Evolutionary conservation across 805 yeast species (phyloP), one percentile per base, ranked within the genome.

Genomic region (Kregervanrija pseudodelftensis): DNA sequence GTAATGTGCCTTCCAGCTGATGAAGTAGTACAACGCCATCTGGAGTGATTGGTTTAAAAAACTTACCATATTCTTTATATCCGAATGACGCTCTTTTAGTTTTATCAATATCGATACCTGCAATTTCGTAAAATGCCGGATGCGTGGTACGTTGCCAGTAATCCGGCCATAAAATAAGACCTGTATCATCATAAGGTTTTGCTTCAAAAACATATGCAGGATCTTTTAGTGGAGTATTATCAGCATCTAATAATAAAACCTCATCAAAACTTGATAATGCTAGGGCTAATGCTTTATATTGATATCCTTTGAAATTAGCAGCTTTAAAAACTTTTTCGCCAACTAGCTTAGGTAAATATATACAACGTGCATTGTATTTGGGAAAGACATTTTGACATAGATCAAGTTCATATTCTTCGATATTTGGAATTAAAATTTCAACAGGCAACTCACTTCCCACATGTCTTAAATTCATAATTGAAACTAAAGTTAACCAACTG

Each of bases 381-480:
- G 90, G 88, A 49, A 85, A 70, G 1, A 82, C 65, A 3, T 63
- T 61, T 4, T 73, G 73, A 60, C 95, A 87, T 36, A 83, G 66
- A 40, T 80, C 82, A 14, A 76, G 67, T 52, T 85, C 91, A 55
- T 76, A 84, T 56, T 85, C 93, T 30, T 76, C 77, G 16, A 72
- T 62, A 16, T 76, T 72, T 13, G 95, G 95, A 48, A 89, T 82
- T 52, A 85, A 72, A 8, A 89, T 82, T 65, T 88, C 96, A 12
- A 88, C 76, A 1, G 96, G 96, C 33, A 84, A 60, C 17, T 69
- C 68, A 8, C 83, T 78, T 0, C 89, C 87, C 5, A 72, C 63
- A 11, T 78, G 73, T 51, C 95, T 66, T 39, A 87, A 61, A 45
- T 79, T 70, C 51, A 73, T 73, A 43, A 86, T 72, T 1, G 87